Evolutionary conservation across 2,329 filamentous ascomycete genomes (phyloP).

Genomic region (Alternaria alternata): DNA sequence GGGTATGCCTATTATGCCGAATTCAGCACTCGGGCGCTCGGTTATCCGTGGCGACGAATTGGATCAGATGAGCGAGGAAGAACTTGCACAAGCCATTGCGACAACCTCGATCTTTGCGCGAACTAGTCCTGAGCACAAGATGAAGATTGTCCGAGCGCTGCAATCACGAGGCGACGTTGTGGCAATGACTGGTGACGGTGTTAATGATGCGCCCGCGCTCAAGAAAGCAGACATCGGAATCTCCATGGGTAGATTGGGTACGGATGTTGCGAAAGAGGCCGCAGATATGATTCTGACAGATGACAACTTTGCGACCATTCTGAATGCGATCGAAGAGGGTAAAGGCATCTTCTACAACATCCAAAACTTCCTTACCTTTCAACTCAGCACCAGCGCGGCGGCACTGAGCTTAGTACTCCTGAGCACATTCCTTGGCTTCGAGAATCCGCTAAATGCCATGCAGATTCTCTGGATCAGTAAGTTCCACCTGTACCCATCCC

Average conservation of each 20-base stretch:
- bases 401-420: slow-evolving; percentile 89
- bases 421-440: slow-evolving; percentile 91
- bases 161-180: slow-evolving; percentile 95
- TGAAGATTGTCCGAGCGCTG: slow-evolving; percentile 93
- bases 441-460: slow-evolving; percentile 97
- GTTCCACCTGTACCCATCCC: slow-evolving; percentile 49
- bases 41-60: slow-evolving; percentile 90
- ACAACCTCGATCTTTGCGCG: slow-evolving; percentile 94
- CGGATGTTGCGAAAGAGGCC: slow-evolving; percentile 95
- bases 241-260: slow-evolving; percentile 93
- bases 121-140: slow-evolving; percentile 95
- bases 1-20: slow-evolving; percentile 84
- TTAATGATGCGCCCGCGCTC: slow-evolving; percentile 94
- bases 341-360: slow-evolving; percentile 99
- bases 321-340: slow-evolving; percentile 96
- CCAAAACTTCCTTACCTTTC: slow-evolving; percentile 98
- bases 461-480: slow-evolving; percentile 99
- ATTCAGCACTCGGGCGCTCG: slow-evolving; percentile 66
- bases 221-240: slow-evolving; percentile 99
- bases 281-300: slow-evolving; percentile 93
- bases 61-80: slow-evolving; percentile 87
- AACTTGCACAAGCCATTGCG: slow-evolving; percentile 83
- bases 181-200: slow-evolving; percentile 98
- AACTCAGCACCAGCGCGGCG: slow-evolving; percentile 95
- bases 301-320: slow-evolving; percentile 89